Base-by-base conservation (phyloP, 768 basidiomycete species). In the Tubosaeta brunneosetosa region DNA sequence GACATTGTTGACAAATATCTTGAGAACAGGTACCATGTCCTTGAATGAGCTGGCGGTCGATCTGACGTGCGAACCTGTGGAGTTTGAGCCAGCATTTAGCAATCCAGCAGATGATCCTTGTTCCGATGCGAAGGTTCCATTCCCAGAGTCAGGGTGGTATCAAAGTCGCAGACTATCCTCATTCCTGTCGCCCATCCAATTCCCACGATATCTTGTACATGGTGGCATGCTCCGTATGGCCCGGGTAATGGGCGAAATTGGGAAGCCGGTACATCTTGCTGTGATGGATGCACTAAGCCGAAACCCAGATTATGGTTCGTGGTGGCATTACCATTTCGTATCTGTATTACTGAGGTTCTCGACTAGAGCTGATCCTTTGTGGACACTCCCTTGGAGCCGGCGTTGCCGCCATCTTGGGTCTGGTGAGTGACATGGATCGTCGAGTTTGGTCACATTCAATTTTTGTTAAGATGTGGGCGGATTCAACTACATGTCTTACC, bases 371-470 rank as follows among this genome's bases (percentile, higher is more conserved):
- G 25, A 80, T 91, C 12, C 70, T 93, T 37, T 88, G 85, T 58
- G 91, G 91, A 27, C 91, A 93, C 63, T 88, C 86, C 66, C 78
- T 92, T 3, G 91, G 91, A 16, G 88, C 89, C 22, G 91, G 88
- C 2, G 87, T 92, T 3, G 88, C 86, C 34, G 79, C 81, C 3
- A 72, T 92, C 26, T 73, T 91, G 38, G 88, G 84, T 41, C 69
- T 92, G 71, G 87, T 86, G 58, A 65, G 81, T 67, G 31, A 43
- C 8, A 16, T 38, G 6, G 25, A 48, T 44, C 6, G 33, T 29
- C 12, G 7, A 31, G 40, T n/a, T 1, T 16, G 32, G 10, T 16
- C 29, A 25, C 36, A 37, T 31, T 51, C 43, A 44, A 49, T n/a
- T 4, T 38, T 14, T 40, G 25, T 31, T 33, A 49, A 91, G 89